These are phyloP conservation scores for Scutellaria galericulata DNA, from an alignment of 257 asterid genomes.

Conservation along the genomic window DNA sequence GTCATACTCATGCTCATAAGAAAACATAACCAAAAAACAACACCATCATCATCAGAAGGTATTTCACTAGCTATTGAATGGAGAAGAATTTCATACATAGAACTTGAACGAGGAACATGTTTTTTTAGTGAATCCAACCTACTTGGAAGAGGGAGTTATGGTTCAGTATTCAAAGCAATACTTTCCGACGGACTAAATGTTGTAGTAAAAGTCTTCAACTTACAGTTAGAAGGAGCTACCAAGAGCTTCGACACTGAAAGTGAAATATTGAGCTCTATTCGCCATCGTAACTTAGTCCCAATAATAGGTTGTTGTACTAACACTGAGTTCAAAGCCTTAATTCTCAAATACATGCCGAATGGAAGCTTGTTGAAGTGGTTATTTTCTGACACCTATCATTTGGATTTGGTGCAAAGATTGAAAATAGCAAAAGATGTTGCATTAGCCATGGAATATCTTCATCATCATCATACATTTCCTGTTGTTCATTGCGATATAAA, in stretches of 20 bases:
- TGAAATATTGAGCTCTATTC: background rate
- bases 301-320: constrained; percentile 22
- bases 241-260: constrained; percentile 12
- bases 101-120: background rate
- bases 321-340: constrained; percentile 4
- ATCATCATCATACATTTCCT: constrained; percentile 1
- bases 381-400: background rate
- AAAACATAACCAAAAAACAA: background rate
- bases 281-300: background rate
- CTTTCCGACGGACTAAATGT: background rate
- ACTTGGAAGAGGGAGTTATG: constrained; percentile 29
- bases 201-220: constrained; percentile 16
- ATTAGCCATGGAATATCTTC: constrained; percentile 15
- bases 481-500: constrained; percentile 21
- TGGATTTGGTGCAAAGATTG: background rate
- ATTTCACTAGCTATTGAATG: background rate
- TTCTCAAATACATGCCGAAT: constrained; percentile 22
- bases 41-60: background rate
- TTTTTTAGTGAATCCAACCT: background rate
- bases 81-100: constrained; percentile 2
- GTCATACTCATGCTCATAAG: background rate
- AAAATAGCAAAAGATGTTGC: constrained; percentile 1
- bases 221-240: background rate
- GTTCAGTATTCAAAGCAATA: background rate
- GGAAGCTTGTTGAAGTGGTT: constrained; percentile 22